phyloP scores from a whole-genome alignment of 1,284 basidiomycete species.

The Ceratobasidium sp. region DNA sequence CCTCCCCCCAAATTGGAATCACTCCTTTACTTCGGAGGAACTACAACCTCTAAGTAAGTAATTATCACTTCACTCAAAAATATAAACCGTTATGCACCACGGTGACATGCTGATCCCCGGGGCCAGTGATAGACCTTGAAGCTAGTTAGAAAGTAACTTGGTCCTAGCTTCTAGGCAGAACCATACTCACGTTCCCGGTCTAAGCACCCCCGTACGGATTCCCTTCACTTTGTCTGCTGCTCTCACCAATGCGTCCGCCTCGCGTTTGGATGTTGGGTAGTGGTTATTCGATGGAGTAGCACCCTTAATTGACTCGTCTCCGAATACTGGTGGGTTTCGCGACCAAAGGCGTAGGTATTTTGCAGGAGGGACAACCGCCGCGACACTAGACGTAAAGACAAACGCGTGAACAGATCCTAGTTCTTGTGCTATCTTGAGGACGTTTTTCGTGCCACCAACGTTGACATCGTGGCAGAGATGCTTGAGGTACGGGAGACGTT shows the following conservation, averaged over 20 bases:
- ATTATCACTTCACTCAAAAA: background rate
- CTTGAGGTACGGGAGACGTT: slow-evolving; percentile 27
- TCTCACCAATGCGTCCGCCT: slow-evolving; percentile 19
- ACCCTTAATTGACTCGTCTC: background rate
- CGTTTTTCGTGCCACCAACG: slow-evolving; percentile 21
- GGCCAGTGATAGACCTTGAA: slow-evolving; percentile 28
- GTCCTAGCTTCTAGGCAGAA: too few species aligned
- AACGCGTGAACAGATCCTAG: slow-evolving; percentile 11
- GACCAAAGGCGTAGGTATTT: slow-evolving; percentile 21
- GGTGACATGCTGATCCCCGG: slow-evolving; percentile 12
- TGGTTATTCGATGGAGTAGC: background rate
- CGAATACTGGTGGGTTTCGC: too few species aligned
- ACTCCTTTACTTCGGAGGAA: slow-evolving; percentile 1
- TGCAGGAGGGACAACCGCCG: slow-evolving; percentile 13
- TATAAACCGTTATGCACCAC: background rate
- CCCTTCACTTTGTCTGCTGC: slow-evolving; percentile 19
- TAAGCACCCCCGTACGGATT: slow-evolving; percentile 22
- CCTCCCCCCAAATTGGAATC: slow-evolving; percentile 11
- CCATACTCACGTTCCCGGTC: slow-evolving; percentile 26
- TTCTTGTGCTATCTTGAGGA: slow-evolving; percentile 22
- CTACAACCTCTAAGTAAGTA: too few species aligned
- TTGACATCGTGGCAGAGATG: slow-evolving; percentile 30
- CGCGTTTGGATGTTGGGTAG: slow-evolving; percentile 15
- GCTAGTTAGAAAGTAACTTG: background rate
- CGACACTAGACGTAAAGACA: slow-evolving; percentile 20